phyloP scores from a whole-genome alignment of 257 asterid genomes.

The Solanum dulcamara region DNA sequence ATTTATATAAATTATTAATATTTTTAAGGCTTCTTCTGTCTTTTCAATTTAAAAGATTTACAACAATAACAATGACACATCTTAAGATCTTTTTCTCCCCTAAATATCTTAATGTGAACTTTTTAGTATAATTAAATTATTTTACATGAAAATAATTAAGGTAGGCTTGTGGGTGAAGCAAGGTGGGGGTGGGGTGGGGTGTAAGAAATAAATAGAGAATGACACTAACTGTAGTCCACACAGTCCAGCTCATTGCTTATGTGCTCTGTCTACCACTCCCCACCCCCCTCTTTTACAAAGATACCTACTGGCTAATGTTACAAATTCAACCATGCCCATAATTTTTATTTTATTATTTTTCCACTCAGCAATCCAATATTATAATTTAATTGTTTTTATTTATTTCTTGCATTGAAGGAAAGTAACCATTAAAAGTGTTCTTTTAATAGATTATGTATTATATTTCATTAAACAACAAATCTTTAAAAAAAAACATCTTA shows the following conservation, averaged over 20 bases:
- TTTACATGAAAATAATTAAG: not conserved
- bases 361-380: not conserved
- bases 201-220: constrained; percentile 29
- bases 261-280: constrained; percentile 15
- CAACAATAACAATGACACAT: no score
- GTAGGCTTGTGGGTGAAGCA: constrained; percentile 26
- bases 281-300: not conserved
- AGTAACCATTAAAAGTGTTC: no score
- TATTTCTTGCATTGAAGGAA: no score
- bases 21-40: not conserved
- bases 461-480: not conserved
- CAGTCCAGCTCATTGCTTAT: constrained; percentile 44
- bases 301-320: constrained; percentile 9
- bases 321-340: not conserved
- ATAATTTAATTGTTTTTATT: no score
- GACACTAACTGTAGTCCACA: constrained; percentile 21
- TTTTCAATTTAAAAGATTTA: no score
- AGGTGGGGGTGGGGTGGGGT: constrained; percentile 23
- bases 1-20: no score
- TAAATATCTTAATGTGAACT: not conserved
- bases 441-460: not conserved
- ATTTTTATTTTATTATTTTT: not conserved
- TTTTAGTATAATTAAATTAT: not conserved
- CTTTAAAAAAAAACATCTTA: not conserved
- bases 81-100: not conserved